Evolutionary conservation across 768 basidiomycete genomes (phyloP), one percentile per base, ranked within the genome.

Genomic region (Boletus eberwhitei): DNA sequence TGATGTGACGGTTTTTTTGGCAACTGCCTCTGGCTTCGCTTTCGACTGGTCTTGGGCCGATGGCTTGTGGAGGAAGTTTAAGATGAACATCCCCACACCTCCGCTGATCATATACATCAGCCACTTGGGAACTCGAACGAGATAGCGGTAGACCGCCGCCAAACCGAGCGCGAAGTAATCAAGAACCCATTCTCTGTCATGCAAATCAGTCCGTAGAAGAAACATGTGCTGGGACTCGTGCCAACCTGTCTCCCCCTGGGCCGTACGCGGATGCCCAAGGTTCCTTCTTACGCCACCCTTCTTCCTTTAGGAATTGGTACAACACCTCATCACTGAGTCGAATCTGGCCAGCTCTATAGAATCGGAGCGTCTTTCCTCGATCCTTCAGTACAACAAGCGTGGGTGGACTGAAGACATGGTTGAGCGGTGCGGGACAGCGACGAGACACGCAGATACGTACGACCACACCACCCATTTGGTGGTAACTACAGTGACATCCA

Each of bases 391-490:
- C 72, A 29, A 94, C 83, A 26, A 94, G 70, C 54, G 80, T 80
- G 0, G 93, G 93, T 4, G 88, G 90, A 61, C 93, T 94, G 57
- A 22, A 16, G 50, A 41, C 52, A 45, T 19, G 6, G 16, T 35
- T 58, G 29, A 53, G 52, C 13, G 5, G 53, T 21, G 16, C 11
- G 41, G 24, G n/a, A 48, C 32, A 43, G 14, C 11, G 47, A 54
- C 0, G 48, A 59, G 38, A 37, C 17, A 48, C 4, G 13, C 6
- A 16, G 35, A 60, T 26, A 79, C 84, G 55, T 67, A 93, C 93
- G 82, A 80, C 90, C 91, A 94, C 45, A 95, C 69, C 35, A 69
- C 75, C 93, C 93, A 96, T 65, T 87, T 88, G 2, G 91, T 92
- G 53, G 92, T 94, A 53, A 93, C 70, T 50, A 77, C 72, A 4